Evolutionary conservation across 75 land plant genomes (phyloP).

Genomic region (Pseudotsuga menziesii): DNA sequence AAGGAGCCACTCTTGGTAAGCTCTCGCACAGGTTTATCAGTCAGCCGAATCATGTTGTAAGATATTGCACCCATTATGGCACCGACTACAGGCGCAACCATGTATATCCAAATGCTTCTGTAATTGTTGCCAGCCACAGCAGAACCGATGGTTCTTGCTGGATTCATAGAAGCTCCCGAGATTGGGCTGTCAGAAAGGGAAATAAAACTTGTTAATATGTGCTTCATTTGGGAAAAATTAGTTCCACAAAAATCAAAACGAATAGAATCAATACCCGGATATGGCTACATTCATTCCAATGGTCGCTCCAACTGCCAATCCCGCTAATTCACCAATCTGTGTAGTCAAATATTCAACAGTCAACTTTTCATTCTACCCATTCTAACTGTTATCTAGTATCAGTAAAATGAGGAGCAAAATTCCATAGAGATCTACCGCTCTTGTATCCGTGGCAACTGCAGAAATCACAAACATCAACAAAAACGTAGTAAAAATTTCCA

Average conservation of each 20-base stretch:
- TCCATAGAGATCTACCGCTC: no score
- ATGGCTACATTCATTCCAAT: slow-evolving; percentile 45
- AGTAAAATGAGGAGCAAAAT: no score
- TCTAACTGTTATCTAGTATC: no score
- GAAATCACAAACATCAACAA: no score
- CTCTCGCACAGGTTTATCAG: slow-evolving; percentile 9
- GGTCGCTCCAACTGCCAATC: slow-evolving; percentile 54
- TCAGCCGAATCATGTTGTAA: slow-evolving; percentile 45
- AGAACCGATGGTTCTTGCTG: slow-evolving; percentile 62
- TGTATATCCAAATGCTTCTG: no score
- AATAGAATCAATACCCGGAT: slow-evolving; percentile 33
- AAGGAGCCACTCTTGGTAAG: neutral
- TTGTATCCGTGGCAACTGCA: no score
- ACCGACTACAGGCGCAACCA: no score
- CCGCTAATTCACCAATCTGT: slow-evolving; percentile 51
- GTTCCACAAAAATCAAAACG: no score
- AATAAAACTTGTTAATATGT: neutral
- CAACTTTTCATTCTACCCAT: no score
- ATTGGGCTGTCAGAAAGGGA: slow-evolving; percentile 36
- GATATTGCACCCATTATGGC: no score
- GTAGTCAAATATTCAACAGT: no score
- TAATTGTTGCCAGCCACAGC: slow-evolving; percentile 48
- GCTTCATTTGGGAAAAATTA: neutral
- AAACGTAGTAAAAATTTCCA: no score
- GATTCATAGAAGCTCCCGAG: slow-evolving; percentile 78